Evolutionary conservation across 2,329 filamentous ascomycete genomes (phyloP), one percentile per base, ranked within the genome.

Genomic region (Alternaria triticina): DNA sequence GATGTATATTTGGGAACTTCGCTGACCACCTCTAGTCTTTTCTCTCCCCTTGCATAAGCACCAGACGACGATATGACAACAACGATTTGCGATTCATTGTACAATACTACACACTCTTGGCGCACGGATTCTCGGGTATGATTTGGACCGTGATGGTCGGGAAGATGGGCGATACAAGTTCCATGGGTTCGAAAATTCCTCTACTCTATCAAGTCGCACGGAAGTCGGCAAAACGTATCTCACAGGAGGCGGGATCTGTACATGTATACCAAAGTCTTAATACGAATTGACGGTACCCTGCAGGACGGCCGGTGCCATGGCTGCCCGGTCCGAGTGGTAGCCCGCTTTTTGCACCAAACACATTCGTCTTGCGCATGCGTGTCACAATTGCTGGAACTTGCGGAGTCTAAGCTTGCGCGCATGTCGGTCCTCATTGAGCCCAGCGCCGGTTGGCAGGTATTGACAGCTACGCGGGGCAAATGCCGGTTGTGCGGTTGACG

Each of bases 1-100:
- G 8, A 46, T 36, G 22, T 57, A 8, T 17, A 5, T 17, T 45
- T 10, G 51, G 12, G 13, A 6, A 52, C n/a, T 17, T 51, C n/a
- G 63, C 74, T 78, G 47, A 77, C 70, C 17, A n/a, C 13, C 2
- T 23, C 47, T 44, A 80, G 78, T 56, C 77, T 80, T 68, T 79
- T 80, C 71, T 80, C 78, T 59, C 78, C 78, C 30, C 75, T 80
- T 62, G 78, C 76, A 63, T 80, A 77, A 69, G 59, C 27, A 50
- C 23, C 28, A 55, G 25, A 50, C 54, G 25, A 56, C 54, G 56
- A 66, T 55, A 66, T 64, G 47, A 52, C 61, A 55, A 70, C 65
- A 67, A 70, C 57, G 59, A 55, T 60, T 56, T 59, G 54, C 60
- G 57, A 62, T 65, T 61, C 67, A 60, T 57, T 79, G 76, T 78